phyloP scores from a whole-genome alignment of 768 basidiomycete genomes.

The Boletus vinaceobasis region DNA sequence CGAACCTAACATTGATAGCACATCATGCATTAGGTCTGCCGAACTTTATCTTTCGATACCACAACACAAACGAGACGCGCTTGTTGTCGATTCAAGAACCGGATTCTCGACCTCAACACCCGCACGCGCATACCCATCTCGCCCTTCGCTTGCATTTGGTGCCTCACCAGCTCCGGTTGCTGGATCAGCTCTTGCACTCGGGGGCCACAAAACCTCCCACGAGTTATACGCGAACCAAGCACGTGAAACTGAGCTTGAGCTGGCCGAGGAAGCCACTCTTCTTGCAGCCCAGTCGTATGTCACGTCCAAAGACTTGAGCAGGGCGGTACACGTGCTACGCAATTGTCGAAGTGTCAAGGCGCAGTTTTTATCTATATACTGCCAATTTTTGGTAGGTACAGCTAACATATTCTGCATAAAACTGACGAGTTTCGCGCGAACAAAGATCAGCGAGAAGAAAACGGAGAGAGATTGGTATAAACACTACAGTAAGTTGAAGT shows the following conservation, averaged over 20 bases:
- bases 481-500: slow-evolving; percentile 56
- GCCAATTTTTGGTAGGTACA: slow-evolving; percentile 76
- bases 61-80: slow-evolving; percentile 39
- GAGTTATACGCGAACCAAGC: slow-evolving; percentile 27
- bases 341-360: slow-evolving; percentile 69
- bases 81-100: slow-evolving; percentile 24
- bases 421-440: not conserved
- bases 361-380: slow-evolving; percentile 74
- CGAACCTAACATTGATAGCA: slow-evolving; percentile 13
- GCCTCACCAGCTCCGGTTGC: slow-evolving; percentile 25
- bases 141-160: slow-evolving; percentile 35
- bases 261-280: slow-evolving; percentile 69
- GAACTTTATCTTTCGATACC: slow-evolving; percentile 68
- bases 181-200: slow-evolving; percentile 31
- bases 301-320: slow-evolving; percentile 72
- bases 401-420: not conserved
- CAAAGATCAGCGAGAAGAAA: slow-evolving; percentile 78
- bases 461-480: slow-evolving; percentile 84
- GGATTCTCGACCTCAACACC: slow-evolving; percentile 61
- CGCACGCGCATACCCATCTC: slow-evolving; percentile 44
- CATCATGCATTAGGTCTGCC: slow-evolving; percentile 55
- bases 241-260: slow-evolving; percentile 47
- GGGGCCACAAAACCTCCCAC: not conserved
- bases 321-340: slow-evolving; percentile 64
- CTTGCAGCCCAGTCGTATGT: slow-evolving; percentile 70